Evolutionary conservation across 768 basidiomycete species (phyloP), one percentile per base, ranked within the genome.

Genomic region (Suillus cothurnatus): DNA sequence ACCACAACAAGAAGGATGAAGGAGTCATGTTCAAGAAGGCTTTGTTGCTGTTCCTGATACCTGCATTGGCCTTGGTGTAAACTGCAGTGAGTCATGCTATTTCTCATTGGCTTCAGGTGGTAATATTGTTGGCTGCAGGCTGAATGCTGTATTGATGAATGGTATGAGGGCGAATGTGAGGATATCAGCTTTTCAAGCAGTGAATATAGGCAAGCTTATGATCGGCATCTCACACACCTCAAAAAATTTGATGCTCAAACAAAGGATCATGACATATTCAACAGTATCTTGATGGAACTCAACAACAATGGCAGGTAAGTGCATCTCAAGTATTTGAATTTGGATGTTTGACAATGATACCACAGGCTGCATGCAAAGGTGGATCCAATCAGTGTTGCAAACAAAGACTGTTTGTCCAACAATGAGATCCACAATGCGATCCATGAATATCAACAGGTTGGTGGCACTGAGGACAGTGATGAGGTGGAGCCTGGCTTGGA

Each of bases 1-100:
- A 73, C 56, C 47, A 45, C 11, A 71, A 71, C 62, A 64, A 63
- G 28, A 61, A 65, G 3, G 69, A 70, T n/a, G 68, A 74, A 43
- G 74, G 73, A 2, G 61, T 74, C 3, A 23, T 6, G 4, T 68
- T 45, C 31, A 49, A 57, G 0, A 65, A 68, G 15, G 34, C 56
- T 34, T 75, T 72, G 56, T 58, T 49, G 6, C 70, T 67, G 4
- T 52, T 74, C n/a, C 67, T 65, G 3, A 14, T 61, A 19, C 61
- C 57, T 5, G 64, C 65, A 0, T 31, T 74, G 14, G 74, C 72
- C 0, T 65, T 69, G 7, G 31, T 67, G 45, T 21, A 57, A 6
- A 56, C 45, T 8, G 23, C 47, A 21, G 32, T 61, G 61, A 15
- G 55, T 43, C 56, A 39, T n/a, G n/a, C n/a, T n/a, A n/a, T n/a